Conservation (phyloP, 257 asterid species). For the Thymus mandschuricus region DNA sequence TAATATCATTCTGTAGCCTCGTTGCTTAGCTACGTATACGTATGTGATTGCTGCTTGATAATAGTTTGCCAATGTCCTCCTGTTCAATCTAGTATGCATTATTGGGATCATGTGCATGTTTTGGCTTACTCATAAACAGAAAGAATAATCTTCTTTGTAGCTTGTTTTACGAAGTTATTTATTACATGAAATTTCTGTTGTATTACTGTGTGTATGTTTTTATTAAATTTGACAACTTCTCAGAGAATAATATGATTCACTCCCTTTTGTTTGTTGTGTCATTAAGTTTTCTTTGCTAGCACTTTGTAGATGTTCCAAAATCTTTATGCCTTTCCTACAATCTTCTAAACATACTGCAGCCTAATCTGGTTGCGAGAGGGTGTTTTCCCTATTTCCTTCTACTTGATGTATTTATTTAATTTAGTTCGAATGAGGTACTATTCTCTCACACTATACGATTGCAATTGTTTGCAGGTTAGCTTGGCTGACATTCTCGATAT, state of each 20-base stretch:
- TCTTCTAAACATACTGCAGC: neutral
- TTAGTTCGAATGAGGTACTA: neutral
- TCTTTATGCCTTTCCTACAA: neutral
- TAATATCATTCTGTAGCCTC: slow-evolving; percentile 12
- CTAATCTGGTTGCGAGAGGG: neutral
- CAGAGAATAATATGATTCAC: too few species aligned
- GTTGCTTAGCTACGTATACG: slow-evolving; percentile 14
- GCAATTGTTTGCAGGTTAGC: slow-evolving; percentile 55
- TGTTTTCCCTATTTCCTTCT: neutral
- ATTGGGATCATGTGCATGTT: neutral
- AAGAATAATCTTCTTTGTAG: neutral
- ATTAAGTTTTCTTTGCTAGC: neutral
- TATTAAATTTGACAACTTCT: too few species aligned
- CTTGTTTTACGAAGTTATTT: neutral
- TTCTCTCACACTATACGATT: slow-evolving; percentile 22
- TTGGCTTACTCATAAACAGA: neutral
- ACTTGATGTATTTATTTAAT: neutral
- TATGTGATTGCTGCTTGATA: neutral
- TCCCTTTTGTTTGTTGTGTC: too few species aligned
- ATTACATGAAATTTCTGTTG: neutral
- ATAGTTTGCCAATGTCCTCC: neutral
- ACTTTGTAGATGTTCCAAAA: neutral
- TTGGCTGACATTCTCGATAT: slow-evolving; percentile 78
- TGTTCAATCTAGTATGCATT: slow-evolving; percentile 22
- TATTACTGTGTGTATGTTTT: too few species aligned